Base-by-base conservation (phyloP, 345 rosid species). In the Lepidium africanum region DNA sequence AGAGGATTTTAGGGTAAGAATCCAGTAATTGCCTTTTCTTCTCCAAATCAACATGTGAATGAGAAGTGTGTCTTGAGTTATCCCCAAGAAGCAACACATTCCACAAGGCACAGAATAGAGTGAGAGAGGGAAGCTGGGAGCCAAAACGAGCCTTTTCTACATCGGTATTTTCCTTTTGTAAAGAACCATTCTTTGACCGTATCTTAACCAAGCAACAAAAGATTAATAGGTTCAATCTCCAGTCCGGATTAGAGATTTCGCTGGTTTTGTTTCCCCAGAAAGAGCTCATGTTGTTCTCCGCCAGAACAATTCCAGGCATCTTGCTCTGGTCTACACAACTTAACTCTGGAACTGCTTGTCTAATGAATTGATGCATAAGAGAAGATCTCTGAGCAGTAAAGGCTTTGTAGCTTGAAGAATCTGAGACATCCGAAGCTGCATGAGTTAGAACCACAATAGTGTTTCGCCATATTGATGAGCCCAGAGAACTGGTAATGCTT, bases 381-480 rank as follows among this genome's bases (percentile, higher is more conserved):
- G 30, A 71, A 38, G 81, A 79, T 69, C 80, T 73, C 73, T 76
- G 84, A 32, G 81, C 68, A 70, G 77, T 85, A 64, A 79, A 81
- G 57, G 69, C 76, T 59, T 87, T 81, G 38, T 65, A 83, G 69
- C 81, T 84, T 59, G 77, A 59, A 42, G 78, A 80, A 3, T 69
- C 70, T 15, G 83, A 71, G 16, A 81, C 89, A 40, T 81, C 82
- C n/a, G 84, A 78, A 69, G 80, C 75, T 32, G 88, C 88, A 65
- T 89, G 95, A 46, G 95, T 92, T 43, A 89, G 81, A 70, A 78
- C 64, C 10, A 89, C 47, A 32, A 87, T 76, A 61, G 83, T 69
- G 35, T 84, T 89, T 74, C 46, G 59, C 98, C 98, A 89, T 71
- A 92, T 67, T 1, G 88, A 82, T 32, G 86, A 61, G 12, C 90